These are phyloP conservation scores for Carex arenaria DNA, from an alignment of 202 grass and related monocot genomes.

Conservation along the genomic window DNA sequence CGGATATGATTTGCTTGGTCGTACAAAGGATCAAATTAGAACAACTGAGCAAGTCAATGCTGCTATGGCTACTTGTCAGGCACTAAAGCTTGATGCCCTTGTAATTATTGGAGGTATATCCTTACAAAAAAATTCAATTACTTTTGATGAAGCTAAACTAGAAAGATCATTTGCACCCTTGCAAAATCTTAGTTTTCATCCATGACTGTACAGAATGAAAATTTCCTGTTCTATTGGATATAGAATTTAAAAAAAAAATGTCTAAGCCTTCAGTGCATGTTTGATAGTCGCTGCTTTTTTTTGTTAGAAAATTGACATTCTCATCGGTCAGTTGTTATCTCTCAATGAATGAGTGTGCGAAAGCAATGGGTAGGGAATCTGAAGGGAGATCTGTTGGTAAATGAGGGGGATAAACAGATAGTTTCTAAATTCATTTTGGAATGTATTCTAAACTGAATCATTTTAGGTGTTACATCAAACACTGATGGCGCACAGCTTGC, in stretches of 20 bases:
- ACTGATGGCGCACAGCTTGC: constrained; percentile 95
- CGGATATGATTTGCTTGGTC: constrained; percentile 97
- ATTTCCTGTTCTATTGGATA: not conserved
- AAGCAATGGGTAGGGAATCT: not conserved
- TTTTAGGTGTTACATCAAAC: constrained; percentile 92
- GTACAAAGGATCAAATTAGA: constrained; percentile 98
- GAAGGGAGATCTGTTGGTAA: not conserved
- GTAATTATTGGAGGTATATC: constrained; percentile 89
- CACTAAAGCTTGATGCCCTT: constrained; percentile 82
- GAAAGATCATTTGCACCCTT: not conserved
- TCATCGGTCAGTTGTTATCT: not conserved
- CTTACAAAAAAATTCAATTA: constrained; percentile 1
- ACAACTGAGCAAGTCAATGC: constrained; percentile 93
- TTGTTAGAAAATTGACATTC: not conserved
- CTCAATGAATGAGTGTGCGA: not conserved
- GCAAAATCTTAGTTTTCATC: not conserved
- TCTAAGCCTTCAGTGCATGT: not conserved
- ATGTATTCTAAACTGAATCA: constrained; percentile 15
- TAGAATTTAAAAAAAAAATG: not conserved
- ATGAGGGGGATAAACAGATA: not conserved
- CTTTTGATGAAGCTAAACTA: not conserved
- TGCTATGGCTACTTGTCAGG: constrained; percentile 70
- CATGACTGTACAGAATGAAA: not conserved
- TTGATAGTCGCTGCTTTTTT: not conserved
- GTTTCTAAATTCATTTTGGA: not conserved